Evolutionary conservation across 371 early-diverging fungal genomes (phyloP).

Genomic region (Lichtheimia hyalospora): DNA sequence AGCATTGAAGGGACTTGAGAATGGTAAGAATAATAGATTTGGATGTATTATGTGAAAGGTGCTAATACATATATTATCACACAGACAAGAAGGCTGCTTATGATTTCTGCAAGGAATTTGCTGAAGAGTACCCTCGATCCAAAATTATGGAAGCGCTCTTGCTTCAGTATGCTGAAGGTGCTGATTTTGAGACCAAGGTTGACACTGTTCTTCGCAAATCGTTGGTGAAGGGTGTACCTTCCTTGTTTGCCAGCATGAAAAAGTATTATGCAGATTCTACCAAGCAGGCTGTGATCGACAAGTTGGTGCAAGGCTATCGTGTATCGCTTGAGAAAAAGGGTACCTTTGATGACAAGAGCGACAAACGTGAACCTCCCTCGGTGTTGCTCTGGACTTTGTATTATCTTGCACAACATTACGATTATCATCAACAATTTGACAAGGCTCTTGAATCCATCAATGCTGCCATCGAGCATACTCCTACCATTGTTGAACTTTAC

Average conservation of each 20-base stretch:
- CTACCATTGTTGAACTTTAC: slow-evolving; percentile 87
- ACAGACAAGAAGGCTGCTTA: slow-evolving; percentile 21
- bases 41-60: not conserved
- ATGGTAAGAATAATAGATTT: slow-evolving; percentile 20
- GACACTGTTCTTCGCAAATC: slow-evolving; percentile 67
- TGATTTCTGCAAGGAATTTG: slow-evolving; percentile 60
- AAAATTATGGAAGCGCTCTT: slow-evolving; percentile 76
- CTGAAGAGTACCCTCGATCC: slow-evolving; percentile 77
- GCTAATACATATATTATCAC: not conserved
- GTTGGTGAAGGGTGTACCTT: slow-evolving; percentile 91
- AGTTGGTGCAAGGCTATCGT: slow-evolving; percentile 61
- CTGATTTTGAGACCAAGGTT: slow-evolving; percentile 63
- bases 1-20: slow-evolving; percentile 40
- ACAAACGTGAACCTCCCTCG: slow-evolving; percentile 72
- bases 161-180: slow-evolving; percentile 73
- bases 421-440: slow-evolving; percentile 63
- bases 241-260: slow-evolving; percentile 83
- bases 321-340: slow-evolving; percentile 53
- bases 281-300: slow-evolving; percentile 68
- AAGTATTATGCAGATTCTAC: slow-evolving; percentile 66
- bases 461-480: slow-evolving; percentile 81
- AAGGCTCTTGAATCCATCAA: slow-evolving; percentile 78
- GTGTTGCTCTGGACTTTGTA: slow-evolving; percentile 86
- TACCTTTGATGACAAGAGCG: slow-evolving; percentile 40
- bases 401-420: slow-evolving; percentile 87